Base-by-base conservation (phyloP, 768 basidiomycete species). In the Mycena capillaripes region DNA sequence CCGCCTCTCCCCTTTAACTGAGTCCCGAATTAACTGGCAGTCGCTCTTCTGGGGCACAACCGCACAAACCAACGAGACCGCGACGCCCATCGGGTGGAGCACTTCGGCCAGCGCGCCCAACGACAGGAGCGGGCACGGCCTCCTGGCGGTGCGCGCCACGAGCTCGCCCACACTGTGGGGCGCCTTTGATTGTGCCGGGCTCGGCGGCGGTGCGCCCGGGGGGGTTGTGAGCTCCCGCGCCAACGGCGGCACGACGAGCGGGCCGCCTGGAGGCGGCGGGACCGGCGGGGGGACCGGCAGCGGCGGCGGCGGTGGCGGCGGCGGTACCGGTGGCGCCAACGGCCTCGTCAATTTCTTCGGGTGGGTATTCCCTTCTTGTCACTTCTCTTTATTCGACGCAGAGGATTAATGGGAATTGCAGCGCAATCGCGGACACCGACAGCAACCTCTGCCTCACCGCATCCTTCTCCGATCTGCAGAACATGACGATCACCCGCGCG, bases 21-120 rank as follows among this genome's bases (percentile, higher is more conserved):
- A 59, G 36, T 59, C 57, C 34, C 34, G n/a, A n/a, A n/a, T n/a
- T 34, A 40, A 7, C 36, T 38, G 8, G 8, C 36, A 59, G 58
- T 59, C 58, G 58, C 58, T 59, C 58, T 59, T 40, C 58, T 59
- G 58, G 58, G 58, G 58, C 58, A 59, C 58, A 36, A 59, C 58
- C 27, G 36, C 57, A 59, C 57, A 59, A 40, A 40, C 36, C 36
- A 23, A 23, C n/a, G 17, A 7, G 5, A 59, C 57, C 57, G 57
- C 57, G 11, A 59, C 57, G 11, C 57, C 57, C 14, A 38, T 59
- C 57, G 57, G 57, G 23, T 59, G 57, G 57, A 59, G 57, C 57
- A 59, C 57, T 2, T n/a, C 57, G 21, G 57, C 57, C 57, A 59
- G 11, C 57, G 57, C 57, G n/a, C 57, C 57, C 14, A 42, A 8